These are phyloP conservation scores for Malus hybrid DNA, from an alignment of 331 rosid species.

Conservation along the genomic window DNA sequence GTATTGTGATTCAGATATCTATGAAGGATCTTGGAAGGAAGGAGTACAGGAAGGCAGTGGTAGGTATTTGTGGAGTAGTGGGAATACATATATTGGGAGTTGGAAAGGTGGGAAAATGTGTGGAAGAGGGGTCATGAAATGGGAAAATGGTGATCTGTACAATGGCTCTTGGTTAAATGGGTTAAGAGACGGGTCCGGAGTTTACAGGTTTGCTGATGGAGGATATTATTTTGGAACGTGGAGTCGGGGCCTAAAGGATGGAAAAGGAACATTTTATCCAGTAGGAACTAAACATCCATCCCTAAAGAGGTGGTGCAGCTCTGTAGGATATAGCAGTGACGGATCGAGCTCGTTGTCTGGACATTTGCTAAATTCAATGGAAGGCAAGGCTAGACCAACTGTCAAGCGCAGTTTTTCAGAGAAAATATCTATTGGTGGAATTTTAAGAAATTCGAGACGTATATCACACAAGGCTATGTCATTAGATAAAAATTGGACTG, in stretches of 20 bases:
- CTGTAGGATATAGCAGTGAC: constrained; percentile 19
- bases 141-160: constrained; percentile 65
- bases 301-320: constrained; percentile 37
- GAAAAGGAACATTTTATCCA: constrained; percentile 73
- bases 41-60: constrained; percentile 76
- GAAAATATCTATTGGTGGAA: constrained; percentile 29
- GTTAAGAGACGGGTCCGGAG: constrained; percentile 68
- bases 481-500: constrained; percentile 25
- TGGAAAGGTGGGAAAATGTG: constrained; percentile 74
- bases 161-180: constrained; percentile 76
- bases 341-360: constrained; percentile 12
- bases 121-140: constrained; percentile 80
- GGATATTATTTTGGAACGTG: constrained; percentile 69
- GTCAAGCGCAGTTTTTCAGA: constrained; percentile 55
- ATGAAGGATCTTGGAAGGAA: constrained; percentile 85
- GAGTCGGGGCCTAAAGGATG: constrained; percentile 73
- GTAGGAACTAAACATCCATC: constrained; percentile 47
- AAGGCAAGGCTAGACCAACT: constrained; percentile 19
- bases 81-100: constrained; percentile 55
- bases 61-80: constrained; percentile 60
- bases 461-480: constrained; percentile 39
- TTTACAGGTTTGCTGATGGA: constrained; percentile 63
- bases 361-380: constrained; percentile 25
- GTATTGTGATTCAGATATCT: constrained; percentile 53
- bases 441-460: constrained; percentile 31